Evolutionary conservation across 192 early-diverging fungal species (phyloP).

Genomic region (Rhizoclosmatium globosum): DNA sequence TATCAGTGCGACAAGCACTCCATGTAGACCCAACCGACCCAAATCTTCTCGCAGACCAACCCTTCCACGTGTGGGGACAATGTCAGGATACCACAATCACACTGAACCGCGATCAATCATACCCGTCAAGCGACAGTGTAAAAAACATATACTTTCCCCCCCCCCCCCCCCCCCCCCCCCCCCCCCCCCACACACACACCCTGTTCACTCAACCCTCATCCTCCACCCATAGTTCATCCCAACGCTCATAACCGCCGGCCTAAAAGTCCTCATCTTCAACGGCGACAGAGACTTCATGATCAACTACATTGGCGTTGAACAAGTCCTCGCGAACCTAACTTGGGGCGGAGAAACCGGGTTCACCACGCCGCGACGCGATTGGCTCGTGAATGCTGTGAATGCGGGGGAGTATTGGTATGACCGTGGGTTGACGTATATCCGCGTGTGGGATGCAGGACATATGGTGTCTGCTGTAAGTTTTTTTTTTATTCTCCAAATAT

Average conservation of each 20-base stretch:
- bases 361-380: conserved; percentile 11
- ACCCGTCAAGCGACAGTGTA: not conserved
- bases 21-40: conserved; percentile 31
- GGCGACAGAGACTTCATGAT: conserved; percentile 31
- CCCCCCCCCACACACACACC: no score
- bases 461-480: conserved; percentile 45
- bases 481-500: not conserved
- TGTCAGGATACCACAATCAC: conserved; percentile 17
- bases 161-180: no score
- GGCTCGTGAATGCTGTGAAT: conserved; percentile 22
- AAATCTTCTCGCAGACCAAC: not conserved
- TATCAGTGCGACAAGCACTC: conserved; percentile 25
- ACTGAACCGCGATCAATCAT: not conserved
- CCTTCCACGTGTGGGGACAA: conserved; percentile 9
- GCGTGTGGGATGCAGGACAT: conserved; percentile 70
- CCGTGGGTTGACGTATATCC: conserved; percentile 56
- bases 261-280: conserved; percentile 29
- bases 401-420: conserved; percentile 58
- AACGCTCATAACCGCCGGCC: not conserved
- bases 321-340: conserved; percentile 65
- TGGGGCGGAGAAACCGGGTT: conserved; percentile 58
- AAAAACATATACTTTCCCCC: no score
- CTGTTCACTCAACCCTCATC: no score
- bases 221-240: not conserved
- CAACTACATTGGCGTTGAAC: conserved; percentile 36